Base-by-base conservation (phyloP, 1,284 basidiomycete species). In the Fomitopsis pinicola region DNA sequence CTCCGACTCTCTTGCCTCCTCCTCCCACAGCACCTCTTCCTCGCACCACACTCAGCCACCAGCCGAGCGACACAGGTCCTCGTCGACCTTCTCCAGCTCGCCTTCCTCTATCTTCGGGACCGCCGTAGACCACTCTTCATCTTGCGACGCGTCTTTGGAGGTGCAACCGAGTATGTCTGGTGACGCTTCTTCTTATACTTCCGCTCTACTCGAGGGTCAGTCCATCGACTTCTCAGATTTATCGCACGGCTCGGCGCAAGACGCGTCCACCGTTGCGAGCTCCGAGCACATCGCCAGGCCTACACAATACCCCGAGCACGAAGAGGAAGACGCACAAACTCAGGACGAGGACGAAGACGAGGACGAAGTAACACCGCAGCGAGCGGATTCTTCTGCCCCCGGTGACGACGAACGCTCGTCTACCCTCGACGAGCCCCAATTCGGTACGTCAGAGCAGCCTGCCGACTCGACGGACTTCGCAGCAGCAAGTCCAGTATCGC, bases 1-100 rank as follows among this genome's bases (percentile, higher is more conserved):
- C 60, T 50, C 30, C 50, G 59, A 52, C 33, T 56, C 56, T 15
- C 44, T 60, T 38, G 35, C 59, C 26, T 36, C 58, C 19, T 50
- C 28, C 36, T 35, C 55, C 17, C 22, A 19, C 17, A 30, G 45
- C 30, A 6, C 28, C 35, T 33, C 38, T 14, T 40, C 38, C 38
- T 40, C 38, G 12, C 9, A 10, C 38, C 38, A 3, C 12, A 10
- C 9, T 5, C 42, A 17, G 40, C 30, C 33, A 26, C 38, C n/a
- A 8, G 17, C 15, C 17, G 42, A 28, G 28, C 12, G 42, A 26
- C 45, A 14, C 28, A 12, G 28, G 12, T 30, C 48, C 15, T 50
- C 48, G 14, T 33, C 12, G 26, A 19, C 33, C 9, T 59, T 15
- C 58, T 30, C 58, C 12, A 42, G 33, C 44, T 12, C 52, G n/a